Evolutionary conservation across 208 protist species (phyloP), one percentile per base, ranked within the genome.

Genomic region (Endotrypanum monterogeii): DNA sequence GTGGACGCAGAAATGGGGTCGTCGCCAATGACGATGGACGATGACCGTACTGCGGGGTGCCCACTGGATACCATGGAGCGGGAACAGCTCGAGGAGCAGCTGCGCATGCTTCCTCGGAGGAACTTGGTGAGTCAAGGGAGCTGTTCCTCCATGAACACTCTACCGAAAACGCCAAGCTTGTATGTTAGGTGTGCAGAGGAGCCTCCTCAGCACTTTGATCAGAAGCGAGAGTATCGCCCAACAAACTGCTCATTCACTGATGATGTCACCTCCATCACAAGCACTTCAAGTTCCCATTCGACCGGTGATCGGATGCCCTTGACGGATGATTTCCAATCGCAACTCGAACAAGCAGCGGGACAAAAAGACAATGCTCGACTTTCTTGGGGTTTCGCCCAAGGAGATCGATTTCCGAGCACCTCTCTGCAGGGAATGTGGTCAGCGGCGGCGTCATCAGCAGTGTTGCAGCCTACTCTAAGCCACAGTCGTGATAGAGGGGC

Each of bases 61-160:
- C 77, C 69, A 7, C 75, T 93, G 30, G 84, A 91, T 28, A 73
- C 68, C 32, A 56, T 62, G 50, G 89, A 93, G 74, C 80, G 89
- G 12, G 72, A 89, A 25, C 86, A 90, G 67, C 67, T 93, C 9
- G 82, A 89, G 68, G 63, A 66, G 51, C 60, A 90, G 77, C 79
- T 93, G 20, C 78, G 75, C 0, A 44, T 82, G 65, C 77, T 92
- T 55, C 83, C 79, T 0, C 80, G 74, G 14, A 75, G 84, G 6
- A 23, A 71, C 16, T 52, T 84, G 39, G 25, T 55, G 16, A 74
- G 56, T 55, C 70, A 12, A 39, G 74, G 73, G 48, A 73, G 58
- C 48, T n/a, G 54, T 20, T 67, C 63, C 3, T 78, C 79, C 32
- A 2, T 63, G 46, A 46, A 11, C 18, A 41, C 32, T 25, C 25